These are phyloP conservation scores for Leavenworthia alabamica DNA, from an alignment of 345 rosid species.

Conservation along the genomic window DNA sequence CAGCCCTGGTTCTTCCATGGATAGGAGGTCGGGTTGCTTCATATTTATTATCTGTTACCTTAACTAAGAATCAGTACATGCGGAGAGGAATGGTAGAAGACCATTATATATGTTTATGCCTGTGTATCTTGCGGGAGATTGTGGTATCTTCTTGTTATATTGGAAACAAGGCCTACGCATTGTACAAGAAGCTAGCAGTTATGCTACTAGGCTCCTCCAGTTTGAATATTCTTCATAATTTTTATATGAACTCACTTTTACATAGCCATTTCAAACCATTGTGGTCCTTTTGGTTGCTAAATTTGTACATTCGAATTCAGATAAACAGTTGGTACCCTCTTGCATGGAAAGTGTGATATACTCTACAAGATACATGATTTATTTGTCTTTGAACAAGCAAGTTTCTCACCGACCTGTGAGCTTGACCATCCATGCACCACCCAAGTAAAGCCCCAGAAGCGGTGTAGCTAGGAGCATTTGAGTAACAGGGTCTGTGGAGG, in stretches of 20 bases:
- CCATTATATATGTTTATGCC: neutral
- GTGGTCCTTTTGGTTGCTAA: slow-evolving; percentile 2
- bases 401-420: slow-evolving; percentile 60
- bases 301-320: neutral
- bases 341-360: slow-evolving; percentile 4
- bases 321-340: neutral
- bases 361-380: slow-evolving; percentile 16
- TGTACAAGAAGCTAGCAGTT: neutral
- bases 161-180: neutral
- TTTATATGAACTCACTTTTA: neutral
- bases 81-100: neutral
- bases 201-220: neutral
- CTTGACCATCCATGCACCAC: slow-evolving; percentile 94
- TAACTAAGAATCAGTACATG: neutral
- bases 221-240: neutral
- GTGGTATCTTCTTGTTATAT: neutral
- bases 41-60: no score
- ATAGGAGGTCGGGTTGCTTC: no score
- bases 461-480: slow-evolving; percentile 88
- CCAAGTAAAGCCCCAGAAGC: slow-evolving; percentile 84
- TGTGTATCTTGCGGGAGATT: no score
- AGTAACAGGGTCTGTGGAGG: slow-evolving; percentile 96
- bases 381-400: slow-evolving; percentile 8
- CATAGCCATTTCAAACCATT: neutral
- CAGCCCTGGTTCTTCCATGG: no score